Evolutionary conservation across 495 filamentous ascomycete genomes (phyloP).

Genomic region (Penicillium flavigenum): DNA sequence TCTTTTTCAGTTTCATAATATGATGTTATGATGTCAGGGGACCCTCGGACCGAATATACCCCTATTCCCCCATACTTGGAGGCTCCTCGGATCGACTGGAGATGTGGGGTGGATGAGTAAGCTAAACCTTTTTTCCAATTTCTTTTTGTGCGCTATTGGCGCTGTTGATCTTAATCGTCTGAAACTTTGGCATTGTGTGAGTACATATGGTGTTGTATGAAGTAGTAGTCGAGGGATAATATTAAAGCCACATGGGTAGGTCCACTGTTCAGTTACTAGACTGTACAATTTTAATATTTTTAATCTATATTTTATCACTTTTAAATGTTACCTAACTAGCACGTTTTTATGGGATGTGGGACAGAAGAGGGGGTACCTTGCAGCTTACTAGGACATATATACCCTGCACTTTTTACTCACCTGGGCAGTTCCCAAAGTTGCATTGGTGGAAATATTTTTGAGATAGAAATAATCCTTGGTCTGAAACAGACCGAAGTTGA

Average conservation of each 20-base stretch:
- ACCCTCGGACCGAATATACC: background rate
- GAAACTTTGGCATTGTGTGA: background rate
- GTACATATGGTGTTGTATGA: too few relatives aligned
- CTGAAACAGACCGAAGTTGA: background rate
- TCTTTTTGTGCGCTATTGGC: background rate
- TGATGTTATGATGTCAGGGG: conserved; percentile 4
- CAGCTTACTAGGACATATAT: background rate
- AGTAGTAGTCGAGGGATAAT: too few relatives aligned
- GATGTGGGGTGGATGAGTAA: conserved; percentile 8
- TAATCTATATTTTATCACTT: background rate
- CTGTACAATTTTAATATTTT: background rate
- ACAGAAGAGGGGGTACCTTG: conserved; percentile 2
- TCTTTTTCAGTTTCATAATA: background rate
- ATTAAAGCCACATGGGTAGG: background rate
- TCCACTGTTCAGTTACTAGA: background rate
- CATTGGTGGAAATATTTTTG: background rate
- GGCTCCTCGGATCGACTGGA: background rate
- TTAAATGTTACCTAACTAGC: background rate
- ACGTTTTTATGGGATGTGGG: background rate
- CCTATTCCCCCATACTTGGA: background rate
- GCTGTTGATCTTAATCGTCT: background rate
- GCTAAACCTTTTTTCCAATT: background rate
- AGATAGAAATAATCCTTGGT: background rate
- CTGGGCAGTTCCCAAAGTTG: background rate
- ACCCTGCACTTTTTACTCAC: background rate